Conservation (phyloP, 768 basidiomycete species). For the Tricholoma bakamatsutake region DNA sequence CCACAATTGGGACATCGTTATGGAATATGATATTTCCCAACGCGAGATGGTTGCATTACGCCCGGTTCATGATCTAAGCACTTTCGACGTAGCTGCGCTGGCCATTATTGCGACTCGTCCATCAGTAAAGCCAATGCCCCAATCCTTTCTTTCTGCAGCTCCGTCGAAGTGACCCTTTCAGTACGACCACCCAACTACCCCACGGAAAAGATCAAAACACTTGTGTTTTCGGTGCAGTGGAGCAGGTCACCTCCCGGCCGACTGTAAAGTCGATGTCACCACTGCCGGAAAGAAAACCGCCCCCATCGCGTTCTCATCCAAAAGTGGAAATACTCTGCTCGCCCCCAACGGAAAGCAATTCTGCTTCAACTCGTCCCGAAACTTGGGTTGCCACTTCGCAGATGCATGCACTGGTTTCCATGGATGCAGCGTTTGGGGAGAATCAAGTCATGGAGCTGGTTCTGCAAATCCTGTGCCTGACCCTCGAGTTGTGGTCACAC, state of each 20-base stretch:
- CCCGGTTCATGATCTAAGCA: conserved; percentile 13
- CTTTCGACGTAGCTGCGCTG: conserved; percentile 4
- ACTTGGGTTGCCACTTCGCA: conserved; percentile 16
- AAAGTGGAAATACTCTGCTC: too few species aligned
- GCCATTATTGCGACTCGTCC: conserved; percentile 3
- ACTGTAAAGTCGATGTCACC: conserved; percentile 16
- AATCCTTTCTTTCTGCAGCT: not conserved
- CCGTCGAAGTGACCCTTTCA: not conserved
- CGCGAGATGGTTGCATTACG: conserved; percentile 7
- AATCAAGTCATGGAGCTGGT: conserved; percentile 22
- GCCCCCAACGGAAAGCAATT: too few species aligned
- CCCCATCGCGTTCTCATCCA: too few species aligned
- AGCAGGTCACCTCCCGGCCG: conserved; percentile 18
- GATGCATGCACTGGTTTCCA: conserved; percentile 15
- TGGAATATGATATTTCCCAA: conserved; percentile 20
- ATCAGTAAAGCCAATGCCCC: not conserved
- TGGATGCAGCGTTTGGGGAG: conserved; percentile 24
- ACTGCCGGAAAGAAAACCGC: too few species aligned
- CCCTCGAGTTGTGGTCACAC: conserved; percentile 25
- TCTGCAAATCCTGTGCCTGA: conserved; percentile 21
- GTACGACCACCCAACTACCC: not conserved
- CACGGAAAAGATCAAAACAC: not conserved
- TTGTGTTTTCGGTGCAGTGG: conserved; percentile 24
- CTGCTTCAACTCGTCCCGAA: too few species aligned
- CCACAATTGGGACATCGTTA: not conserved